Conservation (phyloP, 345 rosid genomes). For the Viola odorata region DNA sequence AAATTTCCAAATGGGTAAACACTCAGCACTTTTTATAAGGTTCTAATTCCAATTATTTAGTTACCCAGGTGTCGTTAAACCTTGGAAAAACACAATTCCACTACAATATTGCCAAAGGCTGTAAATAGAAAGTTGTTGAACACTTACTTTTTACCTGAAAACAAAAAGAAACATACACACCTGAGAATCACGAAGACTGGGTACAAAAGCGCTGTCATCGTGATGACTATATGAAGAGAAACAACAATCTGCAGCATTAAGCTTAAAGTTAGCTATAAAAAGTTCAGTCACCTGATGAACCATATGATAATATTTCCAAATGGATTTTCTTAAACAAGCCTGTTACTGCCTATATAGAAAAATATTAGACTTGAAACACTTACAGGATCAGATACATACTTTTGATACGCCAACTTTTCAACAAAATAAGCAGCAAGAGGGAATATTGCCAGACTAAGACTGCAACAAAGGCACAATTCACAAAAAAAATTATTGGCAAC, state of each 20-base stretch:
- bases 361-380: constrained; percentile 24
- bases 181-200: constrained; percentile 83
- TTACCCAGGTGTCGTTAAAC: no score
- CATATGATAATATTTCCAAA: neutral
- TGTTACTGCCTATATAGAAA: neutral
- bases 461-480: constrained; percentile 33
- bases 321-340: neutral
- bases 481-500: neutral
- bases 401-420: constrained; percentile 64
- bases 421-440: constrained; percentile 72
- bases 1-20: no score
- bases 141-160: neutral
- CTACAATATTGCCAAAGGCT: neutral
- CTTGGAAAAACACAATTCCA: no score
- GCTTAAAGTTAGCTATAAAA: constrained; percentile 15
- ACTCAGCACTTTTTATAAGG: no score
- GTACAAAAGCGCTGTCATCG: constrained; percentile 58
- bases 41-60: no score
- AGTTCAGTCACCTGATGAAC: neutral
- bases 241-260: constrained; percentile 49
- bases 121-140: neutral
- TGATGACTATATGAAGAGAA: constrained; percentile 60
- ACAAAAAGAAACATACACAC: constrained; percentile 28
- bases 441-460: constrained; percentile 78
- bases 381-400: constrained; percentile 55